Conservation (phyloP, 306 rosid species). For the Luffa acutangula region DNA sequence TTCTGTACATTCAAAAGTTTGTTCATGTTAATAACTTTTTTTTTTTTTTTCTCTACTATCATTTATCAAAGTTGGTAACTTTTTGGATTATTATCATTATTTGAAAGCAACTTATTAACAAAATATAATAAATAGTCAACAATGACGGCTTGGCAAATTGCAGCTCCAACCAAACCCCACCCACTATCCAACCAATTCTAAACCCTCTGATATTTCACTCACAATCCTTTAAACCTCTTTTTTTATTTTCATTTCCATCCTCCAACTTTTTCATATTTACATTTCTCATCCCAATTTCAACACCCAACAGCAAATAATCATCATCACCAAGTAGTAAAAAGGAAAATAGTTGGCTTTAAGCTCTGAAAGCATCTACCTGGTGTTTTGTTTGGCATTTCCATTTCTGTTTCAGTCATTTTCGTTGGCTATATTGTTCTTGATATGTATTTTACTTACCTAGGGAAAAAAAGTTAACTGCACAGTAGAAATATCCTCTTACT, state of each 20-base stretch:
- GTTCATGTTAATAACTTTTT: background rate
- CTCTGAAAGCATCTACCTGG: background rate
- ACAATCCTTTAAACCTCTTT: background rate
- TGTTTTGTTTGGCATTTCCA: background rate
- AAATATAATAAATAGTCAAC: background rate
- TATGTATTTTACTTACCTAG: background rate
- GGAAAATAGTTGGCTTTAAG: too few species aligned
- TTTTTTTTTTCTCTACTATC: background rate
- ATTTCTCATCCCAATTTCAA: background rate
- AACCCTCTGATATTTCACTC: background rate
- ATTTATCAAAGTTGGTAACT: background rate
- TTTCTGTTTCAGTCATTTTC: background rate
- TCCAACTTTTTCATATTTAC: background rate
- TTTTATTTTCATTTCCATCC: background rate
- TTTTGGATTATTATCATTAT: background rate
- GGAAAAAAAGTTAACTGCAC: background rate
- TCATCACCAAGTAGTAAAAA: background rate
- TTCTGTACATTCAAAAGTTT: background rate
- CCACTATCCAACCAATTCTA: background rate
- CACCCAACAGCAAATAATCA: background rate
- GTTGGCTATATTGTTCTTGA: background rate
- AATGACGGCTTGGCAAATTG: background rate
- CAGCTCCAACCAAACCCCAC: background rate
- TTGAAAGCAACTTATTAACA: slow-evolving; percentile 1
- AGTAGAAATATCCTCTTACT: background rate